phyloP scores from a whole-genome alignment of 208 protist genomes.

The Wallacemonas rigidus region DNA sequence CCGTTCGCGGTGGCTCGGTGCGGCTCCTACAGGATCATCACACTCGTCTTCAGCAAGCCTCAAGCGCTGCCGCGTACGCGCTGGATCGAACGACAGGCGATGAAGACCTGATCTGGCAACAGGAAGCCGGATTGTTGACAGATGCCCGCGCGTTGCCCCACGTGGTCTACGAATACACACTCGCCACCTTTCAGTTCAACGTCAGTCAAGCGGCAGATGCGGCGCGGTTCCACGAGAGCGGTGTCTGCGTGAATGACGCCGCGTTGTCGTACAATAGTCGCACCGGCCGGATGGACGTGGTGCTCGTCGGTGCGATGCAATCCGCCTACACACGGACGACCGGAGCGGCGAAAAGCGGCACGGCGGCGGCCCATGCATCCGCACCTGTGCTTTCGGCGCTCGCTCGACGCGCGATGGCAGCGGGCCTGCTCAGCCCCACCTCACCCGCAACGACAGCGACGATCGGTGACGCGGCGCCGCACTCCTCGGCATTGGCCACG shows the following conservation, averaged over 20 bases:
- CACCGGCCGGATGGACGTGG: slow-evolving; percentile 36
- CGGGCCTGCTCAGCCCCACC: neutral
- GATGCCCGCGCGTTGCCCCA: slow-evolving; percentile 41
- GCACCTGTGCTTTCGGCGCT: neutral
- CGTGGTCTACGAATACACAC: slow-evolving; percentile 66
- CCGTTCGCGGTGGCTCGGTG: slow-evolving; percentile 53
- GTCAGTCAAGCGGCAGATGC: slow-evolving; percentile 23
- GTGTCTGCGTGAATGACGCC: slow-evolving; percentile 41
- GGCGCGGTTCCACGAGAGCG: slow-evolving; percentile 7
- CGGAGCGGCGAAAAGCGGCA: too few relatives aligned
- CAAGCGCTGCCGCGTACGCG: neutral
- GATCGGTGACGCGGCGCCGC: neutral
- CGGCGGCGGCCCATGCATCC: neutral
- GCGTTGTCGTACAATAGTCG: slow-evolving; percentile 36
- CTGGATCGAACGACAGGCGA: neutral
- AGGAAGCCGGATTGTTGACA: neutral
- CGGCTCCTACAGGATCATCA: slow-evolving; percentile 53
- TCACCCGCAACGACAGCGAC: too few relatives aligned
- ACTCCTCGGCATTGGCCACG: neutral
- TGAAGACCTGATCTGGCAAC: slow-evolving; percentile 2
- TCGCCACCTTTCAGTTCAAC: slow-evolving; percentile 35
- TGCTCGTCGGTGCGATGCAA: slow-evolving; percentile 30
- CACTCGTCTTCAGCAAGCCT: slow-evolving; percentile 18
- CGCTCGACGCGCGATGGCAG: neutral
- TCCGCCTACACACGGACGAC: too few relatives aligned